Conservation (phyloP, 768 basidiomycete genomes). For the Pisolithus tinctorius region DNA sequence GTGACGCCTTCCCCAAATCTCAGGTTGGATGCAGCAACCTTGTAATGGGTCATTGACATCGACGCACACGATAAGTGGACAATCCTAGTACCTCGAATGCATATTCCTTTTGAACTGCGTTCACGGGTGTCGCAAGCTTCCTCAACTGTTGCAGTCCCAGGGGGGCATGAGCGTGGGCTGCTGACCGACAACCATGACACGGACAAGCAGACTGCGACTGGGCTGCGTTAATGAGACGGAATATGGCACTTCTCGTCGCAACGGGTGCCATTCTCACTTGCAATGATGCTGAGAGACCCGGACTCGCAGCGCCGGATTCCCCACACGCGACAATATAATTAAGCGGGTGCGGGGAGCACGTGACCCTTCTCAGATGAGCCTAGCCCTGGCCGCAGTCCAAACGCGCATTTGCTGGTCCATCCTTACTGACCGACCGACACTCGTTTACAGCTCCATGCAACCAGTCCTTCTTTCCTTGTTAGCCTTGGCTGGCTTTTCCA, state of each 20-base stretch:
- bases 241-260: constrained; percentile 55
- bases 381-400: neutral
- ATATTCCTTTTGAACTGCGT: constrained; percentile 73
- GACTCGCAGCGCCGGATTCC: too few relatives aligned
- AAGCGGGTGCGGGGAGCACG: neutral
- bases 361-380: neutral
- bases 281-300: too few relatives aligned
- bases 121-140: constrained; percentile 72
- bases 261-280: constrained; percentile 24
- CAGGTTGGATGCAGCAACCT: constrained; percentile 85
- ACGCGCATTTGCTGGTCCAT: neutral
- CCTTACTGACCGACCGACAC: neutral
- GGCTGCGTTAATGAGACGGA: constrained; percentile 69
- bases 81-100: constrained; percentile 68
- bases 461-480: constrained; percentile 31
- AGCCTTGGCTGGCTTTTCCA: constrained; percentile 31
- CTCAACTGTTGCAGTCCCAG: constrained; percentile 54
- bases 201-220: constrained; percentile 66
- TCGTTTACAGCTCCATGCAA: constrained; percentile 32
- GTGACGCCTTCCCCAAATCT: constrained; percentile 90
- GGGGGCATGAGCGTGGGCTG: constrained; percentile 31
- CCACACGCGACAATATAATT: too few relatives aligned
- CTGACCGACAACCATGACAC: constrained; percentile 61
- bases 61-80: constrained; percentile 1
- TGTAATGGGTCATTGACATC: neutral